Base-by-base conservation (phyloP, 306 rosid species). In the Fragaria vesca region DNA sequence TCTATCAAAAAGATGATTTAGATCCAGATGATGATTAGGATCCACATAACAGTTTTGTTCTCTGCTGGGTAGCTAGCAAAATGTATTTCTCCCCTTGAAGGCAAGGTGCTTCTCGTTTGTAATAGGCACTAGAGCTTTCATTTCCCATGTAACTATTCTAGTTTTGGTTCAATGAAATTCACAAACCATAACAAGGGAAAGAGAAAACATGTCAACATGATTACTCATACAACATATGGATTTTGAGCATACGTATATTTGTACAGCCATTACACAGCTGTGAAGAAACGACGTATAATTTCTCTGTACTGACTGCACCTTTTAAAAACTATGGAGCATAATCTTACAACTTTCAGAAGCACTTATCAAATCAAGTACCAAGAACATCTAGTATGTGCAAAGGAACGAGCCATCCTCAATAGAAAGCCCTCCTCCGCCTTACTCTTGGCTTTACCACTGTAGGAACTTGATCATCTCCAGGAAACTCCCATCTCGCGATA, bases 401-500 rank as follows among this genome's bases (percentile, higher is more conserved):
- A 48, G 38, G 66, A 72, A 50, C 10, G 62, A 71, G 18, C 18
- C 61, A 30, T 72, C 34, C 13, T 60, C 58, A 74, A 18, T 28
- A 42, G 58, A 24, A 16, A 48, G 9, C 58, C 6, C 78, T 60
- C 78, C 70, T 60, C 12, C 46, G 70, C 30, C 70, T 8, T 15
- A 17, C 11, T 60, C 7, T 74, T 2, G 70, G 78, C 70, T 50
- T 43, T 11, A 10, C 58, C 12, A 74, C 43, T 17, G 40, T 74
- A 12, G 87, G 86, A 10, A 75, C 68, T 65, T 86, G 90, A 28
- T 83, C 86, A 32, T 86, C 83, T 12, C 91, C 91, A 0, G 91
- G 89, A 81, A 86, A 92, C 48, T 90, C 94, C 97, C 97, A 95
- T 88, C 88, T 93, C 71, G 82, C 96, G 0, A 95, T 57, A 75